These are phyloP conservation scores for Cladorrhinum sp. DNA, from an alignment of 2,329 filamentous ascomycete species.

Conservation along the genomic window DNA sequence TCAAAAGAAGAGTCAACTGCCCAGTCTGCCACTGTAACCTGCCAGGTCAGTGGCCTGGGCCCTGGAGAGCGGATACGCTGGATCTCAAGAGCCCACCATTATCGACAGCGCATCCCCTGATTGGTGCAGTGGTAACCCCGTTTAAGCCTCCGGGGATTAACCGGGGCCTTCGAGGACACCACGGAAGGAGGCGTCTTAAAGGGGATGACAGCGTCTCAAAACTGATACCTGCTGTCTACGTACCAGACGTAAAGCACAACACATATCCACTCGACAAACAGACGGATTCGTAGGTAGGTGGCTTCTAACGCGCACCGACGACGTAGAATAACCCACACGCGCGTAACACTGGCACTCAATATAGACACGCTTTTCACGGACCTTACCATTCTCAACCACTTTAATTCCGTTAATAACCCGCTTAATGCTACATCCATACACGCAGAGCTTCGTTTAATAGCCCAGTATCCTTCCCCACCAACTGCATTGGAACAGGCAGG, in stretches of 20 bases:
- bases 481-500: not conserved
- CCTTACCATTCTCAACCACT: too few species aligned
- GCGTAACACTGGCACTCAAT: too few species aligned
- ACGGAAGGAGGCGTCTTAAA: conserved; percentile 7
- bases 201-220: conserved; percentile 23
- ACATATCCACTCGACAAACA: not conserved
- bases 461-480: too few species aligned
- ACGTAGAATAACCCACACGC: not conserved
- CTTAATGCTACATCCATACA: too few species aligned
- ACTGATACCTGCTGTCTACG: not conserved
- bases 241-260: not conserved
- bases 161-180: conserved; percentile 11
- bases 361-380: too few species aligned
- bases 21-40: not conserved
- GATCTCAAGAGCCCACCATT: not conserved
- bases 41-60: conserved; percentile 6
- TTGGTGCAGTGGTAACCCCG: conserved; percentile 3
- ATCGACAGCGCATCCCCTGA: conserved; percentile 13
- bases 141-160: conserved; percentile 18
- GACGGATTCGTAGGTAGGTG: not conserved
- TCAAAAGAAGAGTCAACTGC: conserved; percentile 1
- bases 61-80: not conserved
- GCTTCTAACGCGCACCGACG: too few species aligned
- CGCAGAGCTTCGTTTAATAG: too few species aligned
- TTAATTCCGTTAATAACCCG: too few species aligned